These are phyloP conservation scores for Trichoderma sp. DNA, from an alignment of 2,329 filamentous ascomycete species.

Conservation along the genomic window DNA sequence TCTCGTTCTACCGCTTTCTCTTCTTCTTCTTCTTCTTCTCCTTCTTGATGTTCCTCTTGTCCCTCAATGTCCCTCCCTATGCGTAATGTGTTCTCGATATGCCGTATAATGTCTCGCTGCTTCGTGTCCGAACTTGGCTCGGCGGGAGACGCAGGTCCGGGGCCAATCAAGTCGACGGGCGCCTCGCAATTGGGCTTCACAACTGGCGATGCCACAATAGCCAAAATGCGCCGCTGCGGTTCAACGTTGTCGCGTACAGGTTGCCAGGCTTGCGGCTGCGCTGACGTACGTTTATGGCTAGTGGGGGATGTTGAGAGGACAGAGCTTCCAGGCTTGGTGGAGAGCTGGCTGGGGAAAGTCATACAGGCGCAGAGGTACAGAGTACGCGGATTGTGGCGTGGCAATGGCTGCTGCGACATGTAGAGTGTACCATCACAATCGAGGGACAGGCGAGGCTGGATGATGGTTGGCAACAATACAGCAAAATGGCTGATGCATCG, in stretches of 20 bases:
- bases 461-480: background rate
- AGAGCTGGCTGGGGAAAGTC: conserved; percentile 3
- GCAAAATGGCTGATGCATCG: background rate
- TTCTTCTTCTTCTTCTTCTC: background rate
- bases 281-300: conserved; percentile 33
- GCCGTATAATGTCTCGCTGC: conserved; percentile 2
- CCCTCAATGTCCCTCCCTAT: background rate
- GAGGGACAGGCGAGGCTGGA: too few species aligned
- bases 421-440: background rate
- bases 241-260: conserved; percentile 8
- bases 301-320: conserved; percentile 8
- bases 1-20: background rate
- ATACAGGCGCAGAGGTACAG: background rate
- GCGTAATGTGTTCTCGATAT: background rate
- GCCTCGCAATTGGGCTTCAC: conserved; percentile 4
- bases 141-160: background rate
- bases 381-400: background rate
- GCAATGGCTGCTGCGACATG: background rate
- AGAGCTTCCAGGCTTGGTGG: conserved; percentile 20
- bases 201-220: background rate
- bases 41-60: background rate
- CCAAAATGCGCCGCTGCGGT: conserved; percentile 1
- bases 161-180: background rate
- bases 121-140: background rate
- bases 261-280: conserved; percentile 22